Base-by-base conservation (phyloP, 2,329 filamentous ascomycete species). In the Atkinsonella texensis region DNA sequence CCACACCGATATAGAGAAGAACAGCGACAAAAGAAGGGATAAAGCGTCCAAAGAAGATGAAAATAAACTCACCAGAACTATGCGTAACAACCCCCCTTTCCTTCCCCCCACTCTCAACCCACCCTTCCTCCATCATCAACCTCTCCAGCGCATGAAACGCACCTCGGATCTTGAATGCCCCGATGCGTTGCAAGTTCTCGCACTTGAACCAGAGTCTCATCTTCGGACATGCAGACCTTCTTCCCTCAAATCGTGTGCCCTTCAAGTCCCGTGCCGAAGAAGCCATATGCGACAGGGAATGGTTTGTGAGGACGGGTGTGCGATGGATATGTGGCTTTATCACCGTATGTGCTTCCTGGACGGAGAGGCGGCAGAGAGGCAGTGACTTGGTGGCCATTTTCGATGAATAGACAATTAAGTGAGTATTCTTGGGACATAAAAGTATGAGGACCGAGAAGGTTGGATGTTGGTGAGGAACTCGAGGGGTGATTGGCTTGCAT, bases 181-280 rank as follows among this genome's bases (percentile, higher is more conserved):
- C 93, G 51, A 94, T 82, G 51, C 83, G 81, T 72, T 97, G 93
- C 53, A 88, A 73, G 67, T 96, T 96, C 74, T 97, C 91, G 68
- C 89, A 94, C 72, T 97, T 97, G 79, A 97, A 95, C 73, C 87
- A 93, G 49, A 97, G 74, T 12, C 81, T 75, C 40, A 95, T 71
- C 48, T 70, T 79, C 0, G 89, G 89, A 4, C 65, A 70, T 1
- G 85, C 80, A 0, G 83, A 76, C n/a, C 64, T 62, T 40, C 74
- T 70, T 6, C 75, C 77, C 58, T 77, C 65, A 71, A 76, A 83
- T 56, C 71, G 67, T 4, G 83, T 84, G 13, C 74, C 77, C 44
- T 66, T 60, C 0, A 85, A 71, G 4, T 76, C 73, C 4, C 85
- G 83, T 8, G 85, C 80, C 20, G 79, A 83, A 2, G 87, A 94